A percentile compares a stretch with the other conserved stretches of the same genome.
These are phyloP conservation scores for Suhomyces prunicola DNA, from an alignment of 805 yeast genomes.

Conservation along the genomic window DNA sequence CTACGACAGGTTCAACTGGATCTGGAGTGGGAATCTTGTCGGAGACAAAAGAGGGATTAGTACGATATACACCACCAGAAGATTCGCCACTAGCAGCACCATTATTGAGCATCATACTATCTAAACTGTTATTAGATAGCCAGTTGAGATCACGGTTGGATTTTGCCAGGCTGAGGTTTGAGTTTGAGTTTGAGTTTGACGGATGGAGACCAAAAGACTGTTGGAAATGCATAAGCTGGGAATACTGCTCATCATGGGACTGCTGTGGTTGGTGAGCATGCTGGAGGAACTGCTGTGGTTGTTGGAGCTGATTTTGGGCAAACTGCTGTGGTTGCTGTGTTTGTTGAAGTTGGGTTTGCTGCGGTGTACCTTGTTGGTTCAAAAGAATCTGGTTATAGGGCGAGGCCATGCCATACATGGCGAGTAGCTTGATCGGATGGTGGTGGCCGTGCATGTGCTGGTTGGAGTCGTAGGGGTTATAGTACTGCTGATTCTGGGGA, in stretches of 20 bases:
- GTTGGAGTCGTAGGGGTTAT: not conserved
- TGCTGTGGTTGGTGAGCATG: constrained; percentile 7
- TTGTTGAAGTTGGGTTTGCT: constrained; percentile 6
- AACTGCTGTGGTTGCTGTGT: constrained; percentile 5
- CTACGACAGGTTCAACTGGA: not conserved
- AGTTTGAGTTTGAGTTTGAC: constrained; percentile 3
- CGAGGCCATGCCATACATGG: constrained; percentile 6
- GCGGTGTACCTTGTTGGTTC: constrained; percentile 4
- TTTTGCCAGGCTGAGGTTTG: constrained; percentile 1
- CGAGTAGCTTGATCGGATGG: not conserved
- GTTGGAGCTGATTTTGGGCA: constrained; percentile 1
- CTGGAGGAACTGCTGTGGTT: not conserved
- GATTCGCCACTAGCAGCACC: not conserved
- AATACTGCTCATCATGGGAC: not conserved
- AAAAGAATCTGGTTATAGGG: constrained; percentile 3
- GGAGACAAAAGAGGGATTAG: not conserved
- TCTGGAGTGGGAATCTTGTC: constrained; percentile 3
- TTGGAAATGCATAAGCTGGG: constrained; percentile 2
- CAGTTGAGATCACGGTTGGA: constrained; percentile 3
- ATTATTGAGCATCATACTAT: not conserved
- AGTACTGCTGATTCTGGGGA: not conserved
- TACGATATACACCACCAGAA: not conserved
- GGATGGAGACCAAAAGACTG: constrained; percentile 4
- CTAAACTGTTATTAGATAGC: not conserved
- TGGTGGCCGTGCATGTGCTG: not conserved